Evolutionary conservation across 345 rosid species (phyloP).

Genomic region (Salix dunnii): DNA sequence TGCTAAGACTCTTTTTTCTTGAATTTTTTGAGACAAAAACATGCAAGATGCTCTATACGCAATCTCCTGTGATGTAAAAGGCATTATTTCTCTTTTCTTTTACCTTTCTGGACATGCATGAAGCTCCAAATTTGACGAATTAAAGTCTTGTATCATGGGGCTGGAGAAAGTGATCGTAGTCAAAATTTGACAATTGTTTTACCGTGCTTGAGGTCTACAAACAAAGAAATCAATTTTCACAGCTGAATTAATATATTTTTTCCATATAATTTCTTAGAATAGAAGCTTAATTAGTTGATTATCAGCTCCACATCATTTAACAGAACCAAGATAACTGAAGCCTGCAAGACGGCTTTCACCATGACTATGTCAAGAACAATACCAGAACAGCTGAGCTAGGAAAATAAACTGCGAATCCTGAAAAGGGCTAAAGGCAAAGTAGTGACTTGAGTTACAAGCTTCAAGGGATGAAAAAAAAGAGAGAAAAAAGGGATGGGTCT

Average conservation of each 20-base stretch:
- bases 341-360: neutral
- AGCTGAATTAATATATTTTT: neutral
- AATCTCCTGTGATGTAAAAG: neutral
- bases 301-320: neutral
- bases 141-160: neutral
- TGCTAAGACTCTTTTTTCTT: neutral
- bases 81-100: neutral
- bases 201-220: neutral
- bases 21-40: neutral
- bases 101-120: neutral
- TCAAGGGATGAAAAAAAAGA: slow-evolving; percentile 4
- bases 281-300: neutral
- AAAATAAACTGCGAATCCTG: slow-evolving; percentile 27
- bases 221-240: neutral
- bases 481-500: slow-evolving; percentile 11
- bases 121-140: neutral
- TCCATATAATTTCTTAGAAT: neutral
- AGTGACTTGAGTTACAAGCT: slow-evolving; percentile 36
- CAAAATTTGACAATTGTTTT: neutral
- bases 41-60: neutral
- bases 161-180: neutral
- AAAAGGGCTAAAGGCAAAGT: slow-evolving; percentile 26
- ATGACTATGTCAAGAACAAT: neutral
- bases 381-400: neutral
- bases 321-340: neutral